Conservation (phyloP, 495 filamentous ascomycete genomes). For the Acidiella bohemica region DNA sequence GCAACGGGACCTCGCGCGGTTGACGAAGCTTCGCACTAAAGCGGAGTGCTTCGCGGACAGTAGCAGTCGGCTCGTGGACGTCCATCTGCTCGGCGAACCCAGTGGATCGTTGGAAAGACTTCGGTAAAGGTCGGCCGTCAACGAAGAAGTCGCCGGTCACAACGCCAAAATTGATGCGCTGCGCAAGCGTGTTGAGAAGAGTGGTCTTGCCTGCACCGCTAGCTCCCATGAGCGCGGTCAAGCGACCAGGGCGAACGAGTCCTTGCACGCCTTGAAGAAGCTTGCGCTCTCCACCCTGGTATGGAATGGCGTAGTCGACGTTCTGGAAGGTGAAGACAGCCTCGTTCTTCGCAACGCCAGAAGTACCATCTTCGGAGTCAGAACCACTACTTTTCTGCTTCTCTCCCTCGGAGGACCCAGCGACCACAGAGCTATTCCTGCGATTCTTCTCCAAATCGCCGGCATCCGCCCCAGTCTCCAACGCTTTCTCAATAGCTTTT, state of each 20-base stretch:
- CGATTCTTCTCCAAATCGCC: not conserved
- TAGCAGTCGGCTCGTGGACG: conserved; percentile 44
- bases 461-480: conserved; percentile 1
- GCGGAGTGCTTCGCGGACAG: conserved; percentile 48
- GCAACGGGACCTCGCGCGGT: conserved; percentile 32
- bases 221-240: conserved; percentile 36
- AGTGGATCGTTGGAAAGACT: conserved; percentile 27
- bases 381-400: conserved; percentile 77
- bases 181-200: conserved; percentile 41
- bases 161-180: conserved; percentile 33
- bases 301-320: conserved; percentile 62
- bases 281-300: conserved; percentile 42
- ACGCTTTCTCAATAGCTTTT: conserved; percentile 28
- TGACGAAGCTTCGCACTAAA: conserved; percentile 49
- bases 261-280: conserved; percentile 53
- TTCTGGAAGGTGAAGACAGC: conserved; percentile 72
- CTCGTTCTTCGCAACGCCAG: conserved; percentile 77
- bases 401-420: conserved; percentile 10
- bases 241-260: conserved; percentile 54
- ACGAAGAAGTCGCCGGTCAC: conserved; percentile 43
- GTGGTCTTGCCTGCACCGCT: conserved; percentile 27
- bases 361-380: conserved; percentile 69
- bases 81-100: conserved; percentile 52
- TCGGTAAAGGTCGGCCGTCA: conserved; percentile 33
- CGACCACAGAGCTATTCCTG: not conserved